Base-by-base conservation (phyloP, 768 basidiomycete species). In the Suillus plorans region DNA sequence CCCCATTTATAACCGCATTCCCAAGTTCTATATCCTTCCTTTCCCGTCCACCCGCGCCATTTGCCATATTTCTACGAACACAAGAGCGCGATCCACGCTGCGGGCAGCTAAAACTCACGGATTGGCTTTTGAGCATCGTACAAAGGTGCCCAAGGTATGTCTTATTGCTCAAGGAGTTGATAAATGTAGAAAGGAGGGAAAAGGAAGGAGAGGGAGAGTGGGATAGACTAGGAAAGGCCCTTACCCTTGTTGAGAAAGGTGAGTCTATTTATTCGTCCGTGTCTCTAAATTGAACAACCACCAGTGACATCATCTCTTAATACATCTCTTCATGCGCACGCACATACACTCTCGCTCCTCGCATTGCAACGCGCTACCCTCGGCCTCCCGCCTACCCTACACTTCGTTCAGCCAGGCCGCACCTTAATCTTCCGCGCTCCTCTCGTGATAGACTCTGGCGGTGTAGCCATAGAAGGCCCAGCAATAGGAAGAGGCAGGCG, bases 71-170 rank as follows among this genome's bases (percentile, higher is more conserved):
- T 74, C 73, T 95, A 22, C 76, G 80, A 7, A 77, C 76, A 22
- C 89, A 88, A 70, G 92, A 95, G 72, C 78, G 81, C 5, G 86
- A 94, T 67, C 85, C 86, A 2, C 80, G 82, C 10, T 94, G 92
- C 70, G 87, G 86, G 42, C 89, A 85, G 72, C 82, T 96, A 58
- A 89, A 88, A 69, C 80, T 96, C 37, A 82, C 89, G 9, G 92
- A 94, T 71, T 96, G 94, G 88, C 83, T 96, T 12, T 81, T 96
- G 62, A 92, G 91, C 3, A 87, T 94, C 57, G 89, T 96, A 8
- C 94, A 96, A 74, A 84, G 94, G 63, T 94, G 92, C 74, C 94
- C 94, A 5, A 84, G 94, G 63, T 95, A 95, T 72, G 82, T 94
- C 9, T 82, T 96, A 13, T 79, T 96, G 13, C 83, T 95, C 60